Percentiles rank a stretch among this genome's conserved stretches.
Conservation (phyloP, 164 flowering plant species). For the Taxillus chinensis region DNA sequence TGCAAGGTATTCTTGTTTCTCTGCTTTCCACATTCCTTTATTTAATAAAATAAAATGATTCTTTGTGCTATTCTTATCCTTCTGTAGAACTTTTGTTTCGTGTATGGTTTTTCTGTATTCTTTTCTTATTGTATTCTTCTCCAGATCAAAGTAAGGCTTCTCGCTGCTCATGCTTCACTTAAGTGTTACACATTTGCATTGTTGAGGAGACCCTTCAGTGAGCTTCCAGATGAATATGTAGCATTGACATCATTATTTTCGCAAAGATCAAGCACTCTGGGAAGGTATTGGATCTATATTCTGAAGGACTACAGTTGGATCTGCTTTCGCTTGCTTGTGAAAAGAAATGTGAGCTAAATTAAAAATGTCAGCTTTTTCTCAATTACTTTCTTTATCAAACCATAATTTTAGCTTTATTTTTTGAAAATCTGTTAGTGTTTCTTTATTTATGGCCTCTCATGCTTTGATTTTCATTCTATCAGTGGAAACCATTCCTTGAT, state of each 20-base stretch:
- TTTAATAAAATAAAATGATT: background rate
- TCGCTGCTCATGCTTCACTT: constrained; percentile 95
- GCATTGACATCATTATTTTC: constrained; percentile 69
- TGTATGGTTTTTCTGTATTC: too few species aligned
- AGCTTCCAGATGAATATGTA: constrained; percentile 54
- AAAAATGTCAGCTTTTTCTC: background rate
- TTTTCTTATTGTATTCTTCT: constrained; percentile 3
- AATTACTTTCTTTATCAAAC: background rate
- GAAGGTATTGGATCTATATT: constrained; percentile 66
- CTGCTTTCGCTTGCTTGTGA: constrained; percentile 46
- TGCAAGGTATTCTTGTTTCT: constrained; percentile 53
- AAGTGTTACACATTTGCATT: constrained; percentile 76
- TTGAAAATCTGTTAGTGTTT: too few species aligned
- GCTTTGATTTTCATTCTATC: constrained; percentile 14
- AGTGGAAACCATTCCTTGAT: constrained; percentile 87
- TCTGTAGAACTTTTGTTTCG: background rate
- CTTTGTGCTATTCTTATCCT: background rate
- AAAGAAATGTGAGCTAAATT: constrained; percentile 42
- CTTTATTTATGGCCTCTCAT: background rate
- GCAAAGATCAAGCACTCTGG: constrained; percentile 58
- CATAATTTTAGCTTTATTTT: background rate
- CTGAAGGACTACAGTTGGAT: constrained; percentile 58
- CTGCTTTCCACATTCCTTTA: background rate
- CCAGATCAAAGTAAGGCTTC: constrained; percentile 80
- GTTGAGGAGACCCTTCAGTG: constrained; percentile 42